A percentile compares a stretch with the other conserved stretches of the same genome.
phyloP scores from a whole-genome alignment of 148 eudicot genomes.

The Arctostaphylos glauca region DNA sequence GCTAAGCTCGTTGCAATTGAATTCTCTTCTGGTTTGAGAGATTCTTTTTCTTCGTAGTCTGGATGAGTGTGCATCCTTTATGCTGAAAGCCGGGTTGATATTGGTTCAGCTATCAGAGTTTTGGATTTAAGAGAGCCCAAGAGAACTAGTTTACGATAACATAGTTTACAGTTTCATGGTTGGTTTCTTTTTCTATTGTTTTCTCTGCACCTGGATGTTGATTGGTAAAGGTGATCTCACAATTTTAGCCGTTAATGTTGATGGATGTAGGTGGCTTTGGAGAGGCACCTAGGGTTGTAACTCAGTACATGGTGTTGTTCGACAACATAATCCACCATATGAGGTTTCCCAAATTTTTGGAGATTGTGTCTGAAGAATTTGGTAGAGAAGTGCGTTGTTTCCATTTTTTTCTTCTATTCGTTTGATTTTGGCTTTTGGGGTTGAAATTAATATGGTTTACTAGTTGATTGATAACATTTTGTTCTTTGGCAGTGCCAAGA shows the following conservation, averaged over 20 bases:
- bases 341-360: slow-evolving; percentile 82
- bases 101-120: not conserved
- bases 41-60: too few species aligned
- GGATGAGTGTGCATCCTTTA: too few species aligned
- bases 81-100: too few species aligned
- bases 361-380: slow-evolving; percentile 48
- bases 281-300: slow-evolving; percentile 41
- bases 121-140: not conserved
- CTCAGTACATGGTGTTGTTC: slow-evolving; percentile 81
- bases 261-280: slow-evolving; percentile 52
- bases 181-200: not conserved
- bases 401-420: not conserved
- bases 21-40: too few species aligned
- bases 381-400: slow-evolving; percentile 60
- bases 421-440: not conserved
- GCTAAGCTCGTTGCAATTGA: too few species aligned
- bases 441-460: slow-evolving; percentile 7
- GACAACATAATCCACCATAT: slow-evolving; percentile 68
- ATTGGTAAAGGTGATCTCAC: not conserved
- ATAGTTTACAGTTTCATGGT: not conserved
- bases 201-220: not conserved
- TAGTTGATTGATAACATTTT: slow-evolving; percentile 11
- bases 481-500: slow-evolving; percentile 45
- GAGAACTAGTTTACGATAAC: not conserved
- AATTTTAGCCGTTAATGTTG: not conserved